phyloP scores from a whole-genome alignment of 2,329 filamentous ascomycete genomes.

The Aspergillus thermomutatus region DNA sequence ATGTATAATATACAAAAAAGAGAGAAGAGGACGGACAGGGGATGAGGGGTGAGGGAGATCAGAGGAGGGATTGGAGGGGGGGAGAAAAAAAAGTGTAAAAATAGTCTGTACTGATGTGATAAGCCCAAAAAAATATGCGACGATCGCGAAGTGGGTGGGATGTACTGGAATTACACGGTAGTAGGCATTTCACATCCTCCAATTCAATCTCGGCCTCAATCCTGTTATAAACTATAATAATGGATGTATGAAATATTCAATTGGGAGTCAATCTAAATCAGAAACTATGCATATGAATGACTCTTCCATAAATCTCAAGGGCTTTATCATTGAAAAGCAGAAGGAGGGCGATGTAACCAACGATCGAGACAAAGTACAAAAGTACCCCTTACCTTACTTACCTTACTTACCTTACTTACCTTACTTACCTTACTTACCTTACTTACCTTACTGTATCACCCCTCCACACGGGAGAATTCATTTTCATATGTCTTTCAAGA shows the following conservation, averaged over 20 bases:
- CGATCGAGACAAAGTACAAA: not conserved
- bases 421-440: no score
- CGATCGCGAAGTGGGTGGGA: conserved; percentile 1
- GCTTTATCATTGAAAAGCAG: not conserved
- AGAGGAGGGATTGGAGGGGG: not conserved
- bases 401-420: no score
- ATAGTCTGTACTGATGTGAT: conserved; percentile 13
- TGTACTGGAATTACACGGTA: conserved; percentile 7
- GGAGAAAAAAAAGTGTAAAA: conserved; percentile 11
- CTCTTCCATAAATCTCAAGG: not conserved
- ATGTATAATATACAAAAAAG: no score
- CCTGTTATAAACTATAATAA: not conserved
- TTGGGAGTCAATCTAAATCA: not conserved
- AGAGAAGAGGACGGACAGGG: no score
- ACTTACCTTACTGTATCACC: no score
- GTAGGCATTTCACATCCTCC: not conserved
- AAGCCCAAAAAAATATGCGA: conserved; percentile 9
- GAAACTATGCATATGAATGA: not conserved
- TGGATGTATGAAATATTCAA: not conserved
- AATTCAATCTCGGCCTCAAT: not conserved
- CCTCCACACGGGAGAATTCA: not conserved
- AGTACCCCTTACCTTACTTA: no score
- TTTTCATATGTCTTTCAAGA: not conserved
- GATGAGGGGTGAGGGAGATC: conserved; percentile 11
- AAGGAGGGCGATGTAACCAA: not conserved